phyloP scores from a whole-genome alignment of 2,329 filamentous ascomycete species.

The Sporothrix inflata region DNA sequence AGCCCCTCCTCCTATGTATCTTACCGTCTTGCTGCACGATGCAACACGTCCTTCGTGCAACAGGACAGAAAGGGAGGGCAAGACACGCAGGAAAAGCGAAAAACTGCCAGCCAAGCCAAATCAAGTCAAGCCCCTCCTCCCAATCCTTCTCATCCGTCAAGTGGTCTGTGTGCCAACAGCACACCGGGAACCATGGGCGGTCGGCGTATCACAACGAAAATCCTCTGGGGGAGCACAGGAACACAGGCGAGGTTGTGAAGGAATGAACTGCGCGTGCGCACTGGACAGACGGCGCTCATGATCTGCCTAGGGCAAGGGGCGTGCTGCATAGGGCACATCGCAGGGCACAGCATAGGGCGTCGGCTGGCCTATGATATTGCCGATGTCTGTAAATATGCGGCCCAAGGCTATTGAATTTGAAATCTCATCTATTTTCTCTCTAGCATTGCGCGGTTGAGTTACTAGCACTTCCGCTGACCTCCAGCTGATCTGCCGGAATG shows the following conservation, averaged over 20 bases:
- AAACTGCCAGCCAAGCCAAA: slow-evolving; percentile 14
- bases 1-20: neutral
- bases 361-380: neutral
- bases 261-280: neutral
- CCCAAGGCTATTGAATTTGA: neutral
- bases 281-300: slow-evolving; percentile 8
- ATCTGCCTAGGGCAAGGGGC: slow-evolving; percentile 3
- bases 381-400: neutral
- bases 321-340: neutral
- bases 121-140: neutral
- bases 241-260: neutral
- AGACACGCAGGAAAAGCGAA: slow-evolving; percentile 3
- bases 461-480: neutral
- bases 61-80: slow-evolving; percentile 21
- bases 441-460: neutral
- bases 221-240: slow-evolving; percentile 9
- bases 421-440: neutral
- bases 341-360: neutral
- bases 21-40: neutral
- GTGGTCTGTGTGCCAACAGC: slow-evolving; percentile 19
- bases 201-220: slow-evolving; percentile 20
- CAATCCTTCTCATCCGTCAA: neutral
- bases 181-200: neutral
- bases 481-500: slow-evolving; percentile 25
- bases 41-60: neutral